Evolutionary conservation across 2,329 filamentous ascomycete species (phyloP).

Genomic region (Colletotrichum zoysiae): DNA sequence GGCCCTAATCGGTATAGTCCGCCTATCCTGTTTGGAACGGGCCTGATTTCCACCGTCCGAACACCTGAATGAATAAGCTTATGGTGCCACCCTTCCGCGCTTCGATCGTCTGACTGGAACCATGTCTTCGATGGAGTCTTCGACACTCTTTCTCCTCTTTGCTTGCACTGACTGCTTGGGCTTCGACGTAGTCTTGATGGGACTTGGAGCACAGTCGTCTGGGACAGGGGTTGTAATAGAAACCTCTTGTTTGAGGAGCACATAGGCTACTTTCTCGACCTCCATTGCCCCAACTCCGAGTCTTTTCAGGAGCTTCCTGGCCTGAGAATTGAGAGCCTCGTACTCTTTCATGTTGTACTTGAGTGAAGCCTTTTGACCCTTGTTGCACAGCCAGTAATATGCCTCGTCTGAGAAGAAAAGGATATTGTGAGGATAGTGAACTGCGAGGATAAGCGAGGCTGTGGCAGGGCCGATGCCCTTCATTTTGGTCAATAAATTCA

Average conservation of each 20-base stretch:
- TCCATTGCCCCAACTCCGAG: conserved; percentile 70
- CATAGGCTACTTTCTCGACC: conserved; percentile 78
- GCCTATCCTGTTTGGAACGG: not conserved
- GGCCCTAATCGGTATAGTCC: not conserved
- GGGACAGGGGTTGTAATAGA: not conserved
- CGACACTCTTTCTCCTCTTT: conserved; percentile 44
- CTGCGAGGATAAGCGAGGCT: conserved; percentile 78
- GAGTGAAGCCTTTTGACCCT: conserved; percentile 64
- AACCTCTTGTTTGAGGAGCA: conserved; percentile 65
- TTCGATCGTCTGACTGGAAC: conserved; percentile 46
- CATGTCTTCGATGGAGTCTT: conserved; percentile 41
- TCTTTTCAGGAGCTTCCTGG: conserved; percentile 58
- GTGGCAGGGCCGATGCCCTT: conserved; percentile 84
- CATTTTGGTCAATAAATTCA: conserved; percentile 70
- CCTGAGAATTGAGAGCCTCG: conserved; percentile 61
- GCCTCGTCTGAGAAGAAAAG: conserved; percentile 87
- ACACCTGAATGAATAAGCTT: conserved; percentile 9
- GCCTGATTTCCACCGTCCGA: conserved; percentile 20
- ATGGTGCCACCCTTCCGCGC: conserved; percentile 45
- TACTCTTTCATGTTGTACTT: conserved; percentile 82
- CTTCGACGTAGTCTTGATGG: conserved; percentile 4
- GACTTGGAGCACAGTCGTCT: not conserved
- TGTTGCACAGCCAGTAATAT: conserved; percentile 77
- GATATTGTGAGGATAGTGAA: conserved; percentile 68
- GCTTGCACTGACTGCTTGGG: conserved; percentile 34